Evolutionary conservation across 1,139 yeast genomes (phyloP).

Genomic region (Sugiyamaella japonica): DNA sequence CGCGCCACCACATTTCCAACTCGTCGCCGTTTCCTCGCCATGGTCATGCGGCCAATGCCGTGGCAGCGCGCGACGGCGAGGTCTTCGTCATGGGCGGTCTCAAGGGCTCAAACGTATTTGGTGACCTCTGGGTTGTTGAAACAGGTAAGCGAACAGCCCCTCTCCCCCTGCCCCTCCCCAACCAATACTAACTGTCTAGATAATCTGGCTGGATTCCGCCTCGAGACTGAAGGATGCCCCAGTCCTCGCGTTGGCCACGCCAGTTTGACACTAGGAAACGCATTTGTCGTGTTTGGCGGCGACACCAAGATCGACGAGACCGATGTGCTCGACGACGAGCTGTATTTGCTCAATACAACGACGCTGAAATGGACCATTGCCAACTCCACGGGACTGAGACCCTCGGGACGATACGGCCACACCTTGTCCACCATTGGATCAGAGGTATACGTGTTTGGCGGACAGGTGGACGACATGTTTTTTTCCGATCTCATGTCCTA

Average conservation of each 20-base stretch:
- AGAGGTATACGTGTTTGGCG: slow-evolving; percentile 85
- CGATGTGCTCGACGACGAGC: slow-evolving; percentile 80
- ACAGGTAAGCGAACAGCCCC: too few species aligned
- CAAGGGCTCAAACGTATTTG: slow-evolving; percentile 88
- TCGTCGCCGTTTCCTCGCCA: slow-evolving; percentile 89
- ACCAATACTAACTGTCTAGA: slow-evolving; percentile 33
- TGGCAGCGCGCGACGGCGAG: slow-evolving; percentile 75
- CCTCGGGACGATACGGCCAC: slow-evolving; percentile 94
- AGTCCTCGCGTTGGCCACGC: slow-evolving; percentile 98
- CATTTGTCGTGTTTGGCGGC: slow-evolving; percentile 94
- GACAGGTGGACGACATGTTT: slow-evolving; percentile 86
- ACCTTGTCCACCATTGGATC: slow-evolving; percentile 70
- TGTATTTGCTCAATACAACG: slow-evolving; percentile 86
- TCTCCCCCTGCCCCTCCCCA: too few species aligned
- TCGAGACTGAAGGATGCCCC: slow-evolving; percentile 74
- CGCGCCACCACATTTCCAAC: slow-evolving; percentile 62
- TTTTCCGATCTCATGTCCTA: slow-evolving; percentile 84
- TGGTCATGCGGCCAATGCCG: slow-evolving; percentile 81
- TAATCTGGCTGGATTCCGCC: slow-evolving; percentile 55
- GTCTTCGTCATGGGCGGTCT: slow-evolving; percentile 93
- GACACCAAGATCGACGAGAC: slow-evolving; percentile 83
- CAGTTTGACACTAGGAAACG: slow-evolving; percentile 88
- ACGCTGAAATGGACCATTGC: slow-evolving; percentile 92
- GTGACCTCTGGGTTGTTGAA: slow-evolving; percentile 81
- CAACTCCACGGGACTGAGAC: slow-evolving; percentile 75